Evolutionary conservation across 192 early-diverging fungal species (phyloP).

Genomic region (Tieghemiomyces parasiticus): DNA sequence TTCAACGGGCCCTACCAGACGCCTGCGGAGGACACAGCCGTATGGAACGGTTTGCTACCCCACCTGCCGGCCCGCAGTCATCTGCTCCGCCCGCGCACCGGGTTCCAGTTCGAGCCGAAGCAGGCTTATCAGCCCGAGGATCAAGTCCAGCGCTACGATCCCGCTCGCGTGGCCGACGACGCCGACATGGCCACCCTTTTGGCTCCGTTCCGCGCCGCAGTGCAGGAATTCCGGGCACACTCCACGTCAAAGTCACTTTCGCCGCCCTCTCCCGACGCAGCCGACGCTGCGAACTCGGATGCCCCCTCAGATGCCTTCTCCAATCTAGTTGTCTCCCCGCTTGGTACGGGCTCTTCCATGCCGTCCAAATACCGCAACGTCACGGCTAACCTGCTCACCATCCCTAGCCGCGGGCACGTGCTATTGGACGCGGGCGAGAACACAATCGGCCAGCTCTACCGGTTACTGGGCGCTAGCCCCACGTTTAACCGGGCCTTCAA

Average conservation of each 20-base stretch:
- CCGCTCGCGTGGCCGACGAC: too few relatives aligned
- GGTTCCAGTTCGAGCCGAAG: background rate
- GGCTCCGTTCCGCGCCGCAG: constrained; percentile 24
- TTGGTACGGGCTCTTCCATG: constrained; percentile 84
- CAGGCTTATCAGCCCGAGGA: background rate
- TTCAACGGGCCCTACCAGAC: constrained; percentile 52
- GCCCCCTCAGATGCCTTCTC: background rate
- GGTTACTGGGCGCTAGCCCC: constrained; percentile 44
- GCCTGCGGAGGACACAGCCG: background rate
- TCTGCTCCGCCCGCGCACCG: background rate
- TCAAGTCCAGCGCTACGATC: background rate
- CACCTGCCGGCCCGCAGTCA: background rate
- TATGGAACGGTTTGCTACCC: background rate
- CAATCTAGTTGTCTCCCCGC: constrained; percentile 38
- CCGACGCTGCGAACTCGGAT: background rate
- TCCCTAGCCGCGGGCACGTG: constrained; percentile 42
- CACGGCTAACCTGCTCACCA: constrained; percentile 59
- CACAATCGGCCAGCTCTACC: constrained; percentile 66
- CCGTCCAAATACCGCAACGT: constrained; percentile 91
- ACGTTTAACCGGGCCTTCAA: constrained; percentile 22
- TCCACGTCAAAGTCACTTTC: background rate
- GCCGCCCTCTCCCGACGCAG: background rate
- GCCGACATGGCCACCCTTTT: background rate
- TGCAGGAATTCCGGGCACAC: background rate
- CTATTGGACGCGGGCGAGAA: constrained; percentile 87